Evolutionary conservation across 2,329 filamentous ascomycete genomes (phyloP).

Genomic region (Trichoderma hamatum): DNA sequence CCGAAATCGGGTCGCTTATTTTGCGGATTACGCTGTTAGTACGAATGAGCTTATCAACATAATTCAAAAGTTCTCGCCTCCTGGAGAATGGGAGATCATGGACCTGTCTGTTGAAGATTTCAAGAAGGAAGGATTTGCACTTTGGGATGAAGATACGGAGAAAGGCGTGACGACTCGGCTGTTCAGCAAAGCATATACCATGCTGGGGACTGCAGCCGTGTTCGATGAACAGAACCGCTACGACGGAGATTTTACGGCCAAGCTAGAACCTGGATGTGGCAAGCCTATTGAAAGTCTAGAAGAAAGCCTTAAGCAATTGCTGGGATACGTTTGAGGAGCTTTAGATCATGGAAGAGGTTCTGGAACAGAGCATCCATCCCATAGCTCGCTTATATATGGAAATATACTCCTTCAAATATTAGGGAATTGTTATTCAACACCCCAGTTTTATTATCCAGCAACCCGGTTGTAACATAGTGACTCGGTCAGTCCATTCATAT

Average conservation of each 20-base stretch:
- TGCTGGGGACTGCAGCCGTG: slow-evolving; percentile 26
- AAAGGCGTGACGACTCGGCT: slow-evolving; percentile 25
- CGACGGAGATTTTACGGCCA: slow-evolving; percentile 24
- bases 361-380: not conserved
- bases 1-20: slow-evolving; percentile 11
- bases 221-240: slow-evolving; percentile 29
- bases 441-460: too few species aligned
- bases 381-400: not conserved
- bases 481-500: too few species aligned
- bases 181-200: slow-evolving; percentile 23
- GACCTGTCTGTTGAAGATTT: not conserved
- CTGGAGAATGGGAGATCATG: not conserved
- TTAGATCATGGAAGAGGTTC: not conserved
- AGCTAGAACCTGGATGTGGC: slow-evolving; percentile 26
- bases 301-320: slow-evolving; percentile 4
- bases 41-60: slow-evolving; percentile 18
- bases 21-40: slow-evolving; percentile 17
- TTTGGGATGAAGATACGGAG: slow-evolving; percentile 22
- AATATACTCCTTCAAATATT: too few species aligned
- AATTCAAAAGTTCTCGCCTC: not conserved
- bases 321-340: not conserved
- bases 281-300: slow-evolving; percentile 1
- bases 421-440: too few species aligned
- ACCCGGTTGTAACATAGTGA: too few species aligned
- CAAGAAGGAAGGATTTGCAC: not conserved